Evolutionary conservation across 2,329 filamentous ascomycete genomes (phyloP).

Genomic region (Coniochaeta sp.): DNA sequence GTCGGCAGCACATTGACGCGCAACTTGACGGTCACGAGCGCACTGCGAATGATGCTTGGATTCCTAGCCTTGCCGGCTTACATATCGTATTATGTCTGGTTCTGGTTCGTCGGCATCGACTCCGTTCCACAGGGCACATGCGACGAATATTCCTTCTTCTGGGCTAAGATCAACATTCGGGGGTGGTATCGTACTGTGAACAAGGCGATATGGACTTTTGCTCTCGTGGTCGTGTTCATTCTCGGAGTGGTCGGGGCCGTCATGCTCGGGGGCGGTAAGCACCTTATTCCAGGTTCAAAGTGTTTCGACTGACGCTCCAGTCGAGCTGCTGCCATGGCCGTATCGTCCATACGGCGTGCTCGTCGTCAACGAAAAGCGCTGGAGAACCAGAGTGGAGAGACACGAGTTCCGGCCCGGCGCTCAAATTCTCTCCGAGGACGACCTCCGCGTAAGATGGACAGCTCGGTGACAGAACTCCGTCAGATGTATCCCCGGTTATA

Average conservation of each 20-base stretch:
- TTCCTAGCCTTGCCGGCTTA: neutral
- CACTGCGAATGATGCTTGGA: neutral
- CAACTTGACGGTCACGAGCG: neutral
- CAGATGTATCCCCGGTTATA: neutral
- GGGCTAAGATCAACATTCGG: conserved; percentile 1
- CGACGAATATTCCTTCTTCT: conserved; percentile 1
- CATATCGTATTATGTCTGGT: neutral
- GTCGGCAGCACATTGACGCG: neutral
- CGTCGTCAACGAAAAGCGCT: no score
- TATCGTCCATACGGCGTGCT: neutral
- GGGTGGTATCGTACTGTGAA: conserved; percentile 2
- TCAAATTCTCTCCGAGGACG: no score
- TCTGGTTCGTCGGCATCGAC: conserved; percentile 1
- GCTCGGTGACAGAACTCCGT: neutral
- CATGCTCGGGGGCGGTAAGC: neutral
- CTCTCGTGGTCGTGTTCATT: neutral
- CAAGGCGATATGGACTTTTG: neutral
- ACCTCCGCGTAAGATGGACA: neutral
- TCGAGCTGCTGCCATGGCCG: neutral
- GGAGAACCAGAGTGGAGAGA: no score
- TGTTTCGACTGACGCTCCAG: neutral
- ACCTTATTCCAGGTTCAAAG: neutral
- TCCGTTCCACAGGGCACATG: neutral
- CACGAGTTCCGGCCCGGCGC: no score
- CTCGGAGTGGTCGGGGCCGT: neutral